Base-by-base conservation (phyloP, 768 basidiomycete species). In the Lactifluus hygrophoroides region DNA sequence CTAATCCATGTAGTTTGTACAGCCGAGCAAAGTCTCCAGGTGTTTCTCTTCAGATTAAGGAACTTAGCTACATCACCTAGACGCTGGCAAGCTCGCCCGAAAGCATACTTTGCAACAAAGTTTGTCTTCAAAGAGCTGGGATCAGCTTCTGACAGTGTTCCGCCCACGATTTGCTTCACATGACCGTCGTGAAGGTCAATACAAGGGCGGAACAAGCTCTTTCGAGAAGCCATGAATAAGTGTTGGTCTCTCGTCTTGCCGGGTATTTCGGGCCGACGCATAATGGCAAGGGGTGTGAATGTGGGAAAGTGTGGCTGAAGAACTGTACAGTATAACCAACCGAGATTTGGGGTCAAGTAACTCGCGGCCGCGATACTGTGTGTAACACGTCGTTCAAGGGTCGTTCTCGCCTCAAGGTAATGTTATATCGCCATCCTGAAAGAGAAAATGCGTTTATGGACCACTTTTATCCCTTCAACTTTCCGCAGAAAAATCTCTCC, bases 121-220 rank as follows among this genome's bases (percentile, higher is more conserved):
- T 99, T 98, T 21, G 91, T 94, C 70, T 80, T 81, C 64, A 96
- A 76, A 40, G 68, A 69, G 23, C 76, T 73, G 7, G 87, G 81
- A 34, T 80, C 69, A 23, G 71, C 65, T 51, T 91, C 87, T 19
- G 88, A 89, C 30, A 99, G 78, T 4, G 93, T 94, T 3, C 94
- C 92, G 43, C 96, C 96, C 14, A 99, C 90, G 54, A 99, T 97
- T 73, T 99, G 96, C 73, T 98, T 98, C 57, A 99, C 96, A 66
- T 92, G 79, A 5, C 96, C 96, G 58, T 86, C 80, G 73, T 99
- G 96, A 16, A 99, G 80, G 72, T 99, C 96, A 66, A 99, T 97
- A 70, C 96, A 99, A 19, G 96, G 96, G 56, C 87, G 79, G 75
- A 96, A 95, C 48, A 79, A 69, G 66, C 78, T 82, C 52, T 64